Evolutionary conservation across 2,329 filamentous ascomycete genomes (phyloP).

Genomic region (Epichloe hybrida): DNA sequence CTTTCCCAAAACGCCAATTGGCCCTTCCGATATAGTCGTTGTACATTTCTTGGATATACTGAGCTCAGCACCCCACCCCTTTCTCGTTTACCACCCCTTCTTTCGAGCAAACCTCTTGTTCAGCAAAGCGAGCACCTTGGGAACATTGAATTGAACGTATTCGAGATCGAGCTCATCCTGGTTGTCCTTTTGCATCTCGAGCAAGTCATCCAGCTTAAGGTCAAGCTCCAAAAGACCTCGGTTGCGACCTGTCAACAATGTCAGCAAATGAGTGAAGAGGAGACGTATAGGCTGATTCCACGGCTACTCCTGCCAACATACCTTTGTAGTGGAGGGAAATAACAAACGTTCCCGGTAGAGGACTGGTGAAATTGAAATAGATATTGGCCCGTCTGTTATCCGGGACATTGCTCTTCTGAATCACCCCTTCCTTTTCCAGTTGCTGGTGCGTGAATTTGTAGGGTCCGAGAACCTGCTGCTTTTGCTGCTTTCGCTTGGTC

Average conservation of each 20-base stretch:
- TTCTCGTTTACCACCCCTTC: slow-evolving; percentile 46
- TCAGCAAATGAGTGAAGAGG: not conserved
- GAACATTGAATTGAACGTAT: slow-evolving; percentile 97
- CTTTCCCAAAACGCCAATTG: slow-evolving; percentile 21
- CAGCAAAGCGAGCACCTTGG: slow-evolving; percentile 80
- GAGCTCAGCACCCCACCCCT: slow-evolving; percentile 27
- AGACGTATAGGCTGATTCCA: slow-evolving; percentile 9
- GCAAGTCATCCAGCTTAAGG: slow-evolving; percentile 89
- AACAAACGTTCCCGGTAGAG: slow-evolving; percentile 90
- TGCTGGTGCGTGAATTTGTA: slow-evolving; percentile 99
- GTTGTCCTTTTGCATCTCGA: slow-evolving; percentile 99
- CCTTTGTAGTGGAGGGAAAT: slow-evolving; percentile 98
- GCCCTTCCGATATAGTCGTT: slow-evolving; percentile 19
- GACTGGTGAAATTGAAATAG: slow-evolving; percentile 98
- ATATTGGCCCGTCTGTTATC: slow-evolving; percentile 96
- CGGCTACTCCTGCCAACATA: slow-evolving; percentile 26
- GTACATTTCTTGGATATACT: slow-evolving; percentile 17
- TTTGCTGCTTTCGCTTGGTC: slow-evolving; percentile 79
- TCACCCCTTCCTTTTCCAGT: slow-evolving; percentile 90
- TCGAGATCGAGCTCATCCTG: slow-evolving; percentile 94
- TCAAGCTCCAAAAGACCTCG: slow-evolving; percentile 89
- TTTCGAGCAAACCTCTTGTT: slow-evolving; percentile 98
- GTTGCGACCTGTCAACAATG: slow-evolving; percentile 59
- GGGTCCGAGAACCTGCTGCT: slow-evolving; percentile 86
- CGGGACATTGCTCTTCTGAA: slow-evolving; percentile 95